Evolutionary conservation across 2,329 filamentous ascomycete genomes (phyloP).

Genomic region (Verticillium klebahnii): DNA sequence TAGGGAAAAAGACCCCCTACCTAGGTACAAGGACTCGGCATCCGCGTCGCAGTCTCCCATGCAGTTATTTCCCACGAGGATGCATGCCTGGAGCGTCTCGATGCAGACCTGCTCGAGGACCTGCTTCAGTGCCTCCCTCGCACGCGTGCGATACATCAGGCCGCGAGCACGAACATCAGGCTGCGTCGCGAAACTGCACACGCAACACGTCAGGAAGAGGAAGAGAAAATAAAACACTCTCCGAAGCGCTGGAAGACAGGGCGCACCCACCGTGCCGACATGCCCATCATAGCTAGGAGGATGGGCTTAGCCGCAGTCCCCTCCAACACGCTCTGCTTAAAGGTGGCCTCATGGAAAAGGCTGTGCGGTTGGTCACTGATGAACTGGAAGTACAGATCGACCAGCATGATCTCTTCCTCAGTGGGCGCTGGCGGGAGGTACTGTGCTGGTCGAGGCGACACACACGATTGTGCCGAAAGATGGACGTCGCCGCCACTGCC

Average conservation of each 20-base stretch:
- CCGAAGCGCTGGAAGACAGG: background rate
- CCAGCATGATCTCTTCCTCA: slow-evolving; percentile 7
- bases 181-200: background rate
- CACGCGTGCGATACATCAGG: background rate
- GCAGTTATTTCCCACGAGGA: slow-evolving; percentile 25
- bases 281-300: slow-evolving; percentile 15
- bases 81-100: slow-evolving; percentile 27
- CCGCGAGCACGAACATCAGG: background rate
- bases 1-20: slow-evolving; percentile 10
- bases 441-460: background rate
- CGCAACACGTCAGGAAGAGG: background rate
- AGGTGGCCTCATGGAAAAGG: slow-evolving; percentile 18
- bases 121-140: slow-evolving; percentile 14
- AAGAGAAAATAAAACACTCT: background rate
- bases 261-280: slow-evolving; percentile 16
- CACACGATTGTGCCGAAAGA: background rate
- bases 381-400: slow-evolving; percentile 17
- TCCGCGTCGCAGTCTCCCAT: slow-evolving; percentile 22
- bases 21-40: slow-evolving; percentile 27
- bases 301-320: slow-evolving; percentile 13
- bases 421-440: background rate
- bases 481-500: background rate
- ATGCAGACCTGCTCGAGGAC: slow-evolving; percentile 25
- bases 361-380: slow-evolving; percentile 20
- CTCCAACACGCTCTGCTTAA: slow-evolving; percentile 10